Percentiles rank a stretch among this genome's conserved stretches.
Evolutionary conservation across 2,329 filamentous ascomycete genomes (phyloP).

Genomic region (Paramyrothecium roridum): DNA sequence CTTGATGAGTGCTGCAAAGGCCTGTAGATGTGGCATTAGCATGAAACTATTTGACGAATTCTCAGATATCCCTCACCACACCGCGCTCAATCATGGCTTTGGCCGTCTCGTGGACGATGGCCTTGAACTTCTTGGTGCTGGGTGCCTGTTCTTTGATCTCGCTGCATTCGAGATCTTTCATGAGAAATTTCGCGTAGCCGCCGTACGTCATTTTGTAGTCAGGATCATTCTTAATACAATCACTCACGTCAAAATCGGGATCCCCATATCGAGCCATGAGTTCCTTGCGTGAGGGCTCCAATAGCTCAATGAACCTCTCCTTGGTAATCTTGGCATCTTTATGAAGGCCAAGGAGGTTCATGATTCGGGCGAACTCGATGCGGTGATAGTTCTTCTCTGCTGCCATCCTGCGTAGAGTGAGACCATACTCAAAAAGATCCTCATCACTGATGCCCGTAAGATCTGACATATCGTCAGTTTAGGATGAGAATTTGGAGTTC

Average conservation of each 20-base stretch:
- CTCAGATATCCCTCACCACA: slow-evolving; percentile 1
- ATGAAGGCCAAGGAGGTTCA: slow-evolving; percentile 4
- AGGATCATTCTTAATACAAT: slow-evolving; percentile 7
- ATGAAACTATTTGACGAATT: neutral
- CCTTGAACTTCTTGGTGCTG: slow-evolving; percentile 5
- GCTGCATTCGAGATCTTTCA: slow-evolving; percentile 6
- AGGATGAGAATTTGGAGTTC: no score
- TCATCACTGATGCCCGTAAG: slow-evolving; percentile 6
- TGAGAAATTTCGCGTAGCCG: slow-evolving; percentile 10
- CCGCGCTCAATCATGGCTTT: slow-evolving; percentile 9
- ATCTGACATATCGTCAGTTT: neutral
- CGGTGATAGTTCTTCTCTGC: slow-evolving; percentile 3
- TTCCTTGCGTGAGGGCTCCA: slow-evolving; percentile 2
- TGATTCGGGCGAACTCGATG: slow-evolving; percentile 8
- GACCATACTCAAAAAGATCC: slow-evolving; percentile 7
- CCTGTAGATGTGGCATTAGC: slow-evolving; percentile 1
- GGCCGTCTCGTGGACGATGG: slow-evolving; percentile 5
- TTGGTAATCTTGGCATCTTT: slow-evolving; percentile 1
- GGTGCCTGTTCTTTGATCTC: neutral
- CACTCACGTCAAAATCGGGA: slow-evolving; percentile 5
- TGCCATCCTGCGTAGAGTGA: slow-evolving; percentile 4
- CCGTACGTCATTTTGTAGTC: slow-evolving; percentile 9
- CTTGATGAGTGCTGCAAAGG: slow-evolving; percentile 6
- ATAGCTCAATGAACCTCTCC: slow-evolving; percentile 1
- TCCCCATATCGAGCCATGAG: slow-evolving; percentile 3